These are phyloP conservation scores for Microsporum ferrugineum DNA, from an alignment of 2,329 filamentous ascomycete genomes.

Conservation along the genomic window DNA sequence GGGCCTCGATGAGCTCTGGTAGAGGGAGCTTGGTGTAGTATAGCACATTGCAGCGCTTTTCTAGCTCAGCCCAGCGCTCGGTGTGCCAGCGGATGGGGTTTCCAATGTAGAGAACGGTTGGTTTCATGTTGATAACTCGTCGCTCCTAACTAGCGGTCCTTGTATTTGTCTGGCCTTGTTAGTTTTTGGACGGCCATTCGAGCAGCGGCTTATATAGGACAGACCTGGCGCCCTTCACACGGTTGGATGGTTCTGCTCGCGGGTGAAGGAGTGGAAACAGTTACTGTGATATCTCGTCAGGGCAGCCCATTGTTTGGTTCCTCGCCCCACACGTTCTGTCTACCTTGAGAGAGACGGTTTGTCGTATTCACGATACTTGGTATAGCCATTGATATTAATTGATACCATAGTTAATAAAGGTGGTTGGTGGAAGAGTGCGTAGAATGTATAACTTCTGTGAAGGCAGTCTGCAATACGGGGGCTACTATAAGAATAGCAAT, in stretches of 20 bases:
- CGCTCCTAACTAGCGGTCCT: not conserved
- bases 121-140: slow-evolving; percentile 1
- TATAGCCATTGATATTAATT: not conserved
- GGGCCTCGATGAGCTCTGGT: slow-evolving; percentile 9
- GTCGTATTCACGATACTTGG: not conserved
- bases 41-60: slow-evolving; percentile 12
- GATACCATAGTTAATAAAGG: too few species aligned
- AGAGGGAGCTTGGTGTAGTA: slow-evolving; percentile 9
- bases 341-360: too few species aligned
- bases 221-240: too few species aligned
- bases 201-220: too few species aligned
- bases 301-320: not conserved
- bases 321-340: too few species aligned
- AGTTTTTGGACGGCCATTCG: not conserved
- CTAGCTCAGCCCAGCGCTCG: slow-evolving; percentile 10
- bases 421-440: too few species aligned
- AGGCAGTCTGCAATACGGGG: too few species aligned
- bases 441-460: too few species aligned
- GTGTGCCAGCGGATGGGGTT: slow-evolving; percentile 8
- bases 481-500: too few species aligned
- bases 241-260: too few species aligned
- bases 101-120: slow-evolving; percentile 13
- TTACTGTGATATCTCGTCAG: not conserved
- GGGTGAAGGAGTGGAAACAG: too few species aligned
- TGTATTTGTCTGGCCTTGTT: not conserved